Base-by-base conservation (phyloP, 129 eudicot genomes). In the Flaveria brownii region DNA sequence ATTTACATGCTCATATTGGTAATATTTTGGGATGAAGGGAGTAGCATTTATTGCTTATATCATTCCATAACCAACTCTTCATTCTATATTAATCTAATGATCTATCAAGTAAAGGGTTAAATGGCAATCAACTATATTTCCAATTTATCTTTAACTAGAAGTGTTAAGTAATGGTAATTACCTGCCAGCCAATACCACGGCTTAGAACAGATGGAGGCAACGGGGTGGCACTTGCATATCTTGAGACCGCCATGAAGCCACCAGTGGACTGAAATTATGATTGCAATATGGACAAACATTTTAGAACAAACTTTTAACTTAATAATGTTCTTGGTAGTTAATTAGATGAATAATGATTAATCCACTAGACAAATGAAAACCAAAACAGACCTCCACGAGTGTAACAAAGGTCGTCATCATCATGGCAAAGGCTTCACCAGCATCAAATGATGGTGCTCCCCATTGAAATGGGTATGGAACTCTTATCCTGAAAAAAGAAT, bases 171-270 rank as follows among this genome's bases (percentile, higher is more conserved):
- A 54, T 45, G 5, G 36, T 64, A 73, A 43, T 68, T 82, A 88
- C 93, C 93, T 88, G 93, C 93, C 93, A 88, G 61, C 93, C 93
- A 4, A 88, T 81, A 73, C 93, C 93, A 59, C 93, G 90, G 81
- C 93, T 88, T 72, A 88, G 87, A 65, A 88, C 75, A 47, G 93
- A 88, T 59, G 93, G 87, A n/a, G 93, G 93, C 85, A 88, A 51
- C 7, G 83, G 86, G 13, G 93, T 88, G n/a, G 93, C 93, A 86
- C 93, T 88, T 17, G 93, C 90, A 77, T 85, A 88, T 80, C 93
- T 82, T 41, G 89, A 81, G 62, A 88, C 92, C 41, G 92, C 92
- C 57, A 88, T 85, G 68, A 88, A 85, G 67, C 86, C 87, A 50
- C 93, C 93, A 60, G 93, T 88, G 22, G 93, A 88, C 93, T 88